A percentile compares a stretch with the other conserved stretches of the same genome.
These are phyloP conservation scores for Prosopis cineraria DNA, from an alignment of 306 rosid genomes.

Conservation along the genomic window DNA sequence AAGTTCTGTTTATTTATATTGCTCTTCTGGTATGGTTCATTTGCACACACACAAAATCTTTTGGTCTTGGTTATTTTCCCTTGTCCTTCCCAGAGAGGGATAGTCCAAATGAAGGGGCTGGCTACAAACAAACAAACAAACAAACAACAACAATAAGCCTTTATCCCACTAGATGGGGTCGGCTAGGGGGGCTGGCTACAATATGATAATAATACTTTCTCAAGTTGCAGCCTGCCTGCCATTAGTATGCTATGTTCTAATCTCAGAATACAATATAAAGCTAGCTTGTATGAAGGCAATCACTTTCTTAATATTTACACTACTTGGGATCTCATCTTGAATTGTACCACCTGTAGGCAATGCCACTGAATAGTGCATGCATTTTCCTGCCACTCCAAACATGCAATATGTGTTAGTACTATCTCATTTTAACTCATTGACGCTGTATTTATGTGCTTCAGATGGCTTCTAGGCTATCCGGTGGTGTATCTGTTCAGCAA, in stretches of 20 bases:
- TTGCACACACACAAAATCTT: neutral
- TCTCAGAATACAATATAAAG: neutral
- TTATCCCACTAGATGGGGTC: no score
- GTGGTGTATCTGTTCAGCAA: constrained; percentile 74
- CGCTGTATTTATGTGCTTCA: constrained; percentile 43
- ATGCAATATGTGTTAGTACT: neutral
- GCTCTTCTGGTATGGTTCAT: neutral
- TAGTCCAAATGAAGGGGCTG: constrained; percentile 19
- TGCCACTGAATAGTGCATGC: constrained; percentile 5
- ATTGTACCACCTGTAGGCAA: constrained; percentile 19
- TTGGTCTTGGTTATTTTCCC: neutral
- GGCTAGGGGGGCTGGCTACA: constrained; percentile 2
- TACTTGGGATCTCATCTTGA: constrained; percentile 14
- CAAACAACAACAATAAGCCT: no score
- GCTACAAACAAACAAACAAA: no score
- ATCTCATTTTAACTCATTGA: constrained; percentile 14
- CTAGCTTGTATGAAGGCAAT: neutral
- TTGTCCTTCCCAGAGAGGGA: neutral
- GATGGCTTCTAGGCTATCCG: constrained; percentile 98
- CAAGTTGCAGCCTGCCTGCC: constrained; percentile 9
- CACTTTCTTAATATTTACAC: neutral
- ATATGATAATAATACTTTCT: constrained; percentile 7
- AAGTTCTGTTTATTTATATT: neutral
- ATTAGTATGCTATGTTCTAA: constrained; percentile 13
- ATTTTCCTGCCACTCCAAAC: constrained; percentile 10